Base-by-base conservation (phyloP, 2,329 filamentous ascomycete species). In the Fusarium sp. region DNA sequence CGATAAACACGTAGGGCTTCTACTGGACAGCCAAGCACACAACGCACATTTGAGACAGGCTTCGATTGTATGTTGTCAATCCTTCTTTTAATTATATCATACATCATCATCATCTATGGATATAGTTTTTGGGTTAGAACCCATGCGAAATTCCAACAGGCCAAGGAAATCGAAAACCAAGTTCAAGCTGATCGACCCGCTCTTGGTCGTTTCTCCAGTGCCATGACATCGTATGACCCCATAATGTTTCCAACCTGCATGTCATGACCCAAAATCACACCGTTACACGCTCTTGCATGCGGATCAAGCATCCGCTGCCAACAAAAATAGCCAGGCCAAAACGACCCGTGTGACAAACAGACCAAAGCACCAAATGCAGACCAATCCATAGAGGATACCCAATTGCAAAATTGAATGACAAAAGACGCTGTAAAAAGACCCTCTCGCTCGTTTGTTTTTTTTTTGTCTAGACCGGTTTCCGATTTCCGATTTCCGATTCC, bases 91-190 rank as follows among this genome's bases (percentile, higher is more conserved):
- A 69, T 76, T 74, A 65, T 76, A 72, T 74, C 65, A 69, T 71
- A 76, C 59, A 77, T 77, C 74, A 68, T 77, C 74, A 68, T 77
- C 65, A 67, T 77, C 67, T 76, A 70, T 74, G 45, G 25, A 65
- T 45, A 59, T 69, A 35, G 14, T 52, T 60, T 14, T 67, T n/a
- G 50, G 54, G 38, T 33, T 33, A 42, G 33, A 62, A 31, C 25
- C 62, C 58, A 42, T 57, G 60, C 63, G 62, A 14, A 56, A 54
- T 42, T 60, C 42, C 50, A 27, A 38, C 22, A 52, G 42, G 47
- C 31, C 42, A 61, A 42, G 36, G 54, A 59, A 60, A 36, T 33
- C 40, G n/a, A 61, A 63, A 33, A 35, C 47, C 68, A 38, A 38
- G 14, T 33, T 56, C 31, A 29, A 45, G 16, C 22, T 50, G 22